Conservation (phyloP, 441 rosid genomes). For the Gossypium trilobum region DNA sequence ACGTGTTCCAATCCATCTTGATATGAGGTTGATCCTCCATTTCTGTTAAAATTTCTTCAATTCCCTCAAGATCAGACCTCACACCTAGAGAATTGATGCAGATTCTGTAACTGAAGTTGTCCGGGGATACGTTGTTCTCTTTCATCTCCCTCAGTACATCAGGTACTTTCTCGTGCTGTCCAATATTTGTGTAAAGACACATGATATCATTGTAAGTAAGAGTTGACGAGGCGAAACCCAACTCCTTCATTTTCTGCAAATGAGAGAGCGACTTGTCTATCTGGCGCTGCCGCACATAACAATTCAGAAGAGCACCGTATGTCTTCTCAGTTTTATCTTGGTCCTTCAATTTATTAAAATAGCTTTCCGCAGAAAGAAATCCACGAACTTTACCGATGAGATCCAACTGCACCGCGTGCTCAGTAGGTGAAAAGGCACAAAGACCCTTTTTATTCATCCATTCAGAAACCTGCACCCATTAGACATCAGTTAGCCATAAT, state of each 20-base stretch:
- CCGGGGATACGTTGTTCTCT: slow-evolving; percentile 42
- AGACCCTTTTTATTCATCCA: slow-evolving; percentile 58
- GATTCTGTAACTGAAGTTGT: slow-evolving; percentile 66
- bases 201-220: slow-evolving; percentile 66
- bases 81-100: slow-evolving; percentile 67
- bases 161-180: slow-evolving; percentile 54
- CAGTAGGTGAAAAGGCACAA: slow-evolving; percentile 47
- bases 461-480: slow-evolving; percentile 49
- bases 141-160: slow-evolving; percentile 59
- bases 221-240: slow-evolving; percentile 46
- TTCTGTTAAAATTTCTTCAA: slow-evolving; percentile 45
- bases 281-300: slow-evolving; percentile 58
- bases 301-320: slow-evolving; percentile 70
- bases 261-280: slow-evolving; percentile 47
- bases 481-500: background rate
- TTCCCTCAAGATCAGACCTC: slow-evolving; percentile 41
- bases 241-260: slow-evolving; percentile 56
- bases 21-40: slow-evolving; percentile 48
- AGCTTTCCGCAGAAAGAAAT: slow-evolving; percentile 51
- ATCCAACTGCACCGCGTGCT: slow-evolving; percentile 73
- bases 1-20: slow-evolving; percentile 70
- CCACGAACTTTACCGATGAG: slow-evolving; percentile 68
- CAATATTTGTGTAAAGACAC: slow-evolving; percentile 57
- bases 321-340: slow-evolving; percentile 62
- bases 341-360: slow-evolving; percentile 49